These are phyloP conservation scores for Monosporascus sp. DNA, from an alignment of 2,329 filamentous ascomycete genomes.

Conservation along the genomic window DNA sequence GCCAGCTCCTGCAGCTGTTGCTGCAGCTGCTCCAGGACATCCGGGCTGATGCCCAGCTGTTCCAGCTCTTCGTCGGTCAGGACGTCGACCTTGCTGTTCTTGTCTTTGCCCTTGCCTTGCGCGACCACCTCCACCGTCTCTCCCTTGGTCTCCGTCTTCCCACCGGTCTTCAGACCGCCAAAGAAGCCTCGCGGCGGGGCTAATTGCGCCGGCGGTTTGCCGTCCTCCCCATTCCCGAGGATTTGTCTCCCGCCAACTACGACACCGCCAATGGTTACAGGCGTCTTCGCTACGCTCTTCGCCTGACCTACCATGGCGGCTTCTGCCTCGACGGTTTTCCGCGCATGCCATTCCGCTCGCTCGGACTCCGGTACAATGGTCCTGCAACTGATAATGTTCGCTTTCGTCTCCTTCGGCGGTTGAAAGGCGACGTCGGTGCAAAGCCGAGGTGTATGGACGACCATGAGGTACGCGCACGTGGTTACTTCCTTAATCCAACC, in stretches of 20 bases:
- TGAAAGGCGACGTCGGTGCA: constrained; percentile 84
- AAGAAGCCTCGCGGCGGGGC: constrained; percentile 38
- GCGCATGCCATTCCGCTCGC: constrained; percentile 34
- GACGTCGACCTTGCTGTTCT: constrained; percentile 57
- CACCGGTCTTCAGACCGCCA: constrained; percentile 7
- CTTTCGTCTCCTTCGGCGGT: constrained; percentile 70
- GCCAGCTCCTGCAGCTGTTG: constrained; percentile 65
- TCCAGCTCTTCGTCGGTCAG: constrained; percentile 64
- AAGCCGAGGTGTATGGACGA: constrained; percentile 81
- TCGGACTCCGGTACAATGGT: constrained; percentile 58
- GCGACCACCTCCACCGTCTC: constrained; percentile 41
- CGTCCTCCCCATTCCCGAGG: constrained; percentile 42
- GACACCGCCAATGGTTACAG: constrained; percentile 46
- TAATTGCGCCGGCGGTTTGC: constrained; percentile 41
- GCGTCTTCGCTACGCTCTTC: constrained; percentile 16
- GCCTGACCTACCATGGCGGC: constrained; percentile 28
- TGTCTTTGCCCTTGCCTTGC: constrained; percentile 40
- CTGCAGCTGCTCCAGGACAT: constrained; percentile 64
- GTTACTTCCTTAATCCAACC: constrained; percentile 90
- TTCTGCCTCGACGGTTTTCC: constrained; percentile 33
- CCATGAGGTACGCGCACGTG: constrained; percentile 90
- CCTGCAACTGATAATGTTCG: constrained; percentile 72
- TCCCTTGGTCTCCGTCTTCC: constrained; percentile 7
- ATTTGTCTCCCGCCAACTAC: constrained; percentile 47
- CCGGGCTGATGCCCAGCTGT: constrained; percentile 59